Evolutionary conservation across 2,329 filamentous ascomycete genomes (phyloP), one percentile per base, ranked within the genome.

Genomic region (Sporothrix pseudoabietina): DNA sequence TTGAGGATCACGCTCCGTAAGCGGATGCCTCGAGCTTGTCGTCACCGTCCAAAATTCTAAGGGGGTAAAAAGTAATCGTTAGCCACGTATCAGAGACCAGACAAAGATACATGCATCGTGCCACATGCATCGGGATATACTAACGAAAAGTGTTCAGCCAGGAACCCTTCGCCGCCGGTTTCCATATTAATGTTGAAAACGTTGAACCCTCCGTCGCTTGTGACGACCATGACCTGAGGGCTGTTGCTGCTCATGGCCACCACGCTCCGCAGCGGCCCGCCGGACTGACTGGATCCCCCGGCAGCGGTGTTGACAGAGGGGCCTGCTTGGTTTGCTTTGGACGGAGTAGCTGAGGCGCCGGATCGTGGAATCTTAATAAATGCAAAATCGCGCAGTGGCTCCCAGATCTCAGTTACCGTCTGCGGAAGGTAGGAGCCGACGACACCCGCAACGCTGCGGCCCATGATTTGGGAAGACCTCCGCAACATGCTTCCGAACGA

Each of bases 361-460:
- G 79, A 78, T 79, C 92, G 93, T 16, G 95, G 95, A 66, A 99
- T 89, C 80, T 96, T 97, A 79, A 98, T 94, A 86, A 93, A 98
- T 0, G 96, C 96, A 83, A 99, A 99, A 82, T 99, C 96, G 72
- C 96, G 89, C 74, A 92, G 85, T 0, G 96, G 96, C 79, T 99
- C 96, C 94, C 94, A 98, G 87, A 98, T 98, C 82, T 98, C 95
- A 0, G 95, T 95, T 4, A 99, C 94, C 1, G 94, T 95, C 78
- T 92, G 92, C 0, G 96, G 96, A 1, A 99, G 85, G 80, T 99
- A 99, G 0, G 93, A 94, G 4, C 94, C 94, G 44, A 98, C 91
- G 8, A 94, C 94, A 5, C 93, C 93, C 22, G 93, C 95, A 74
- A 99, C 91, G 32, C 92, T 92, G 75, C 92, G 94, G 54, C 94